These are phyloP conservation scores for Schizothecium vesticola DNA, from an alignment of 495 filamentous ascomycete species.

Conservation along the genomic window DNA sequence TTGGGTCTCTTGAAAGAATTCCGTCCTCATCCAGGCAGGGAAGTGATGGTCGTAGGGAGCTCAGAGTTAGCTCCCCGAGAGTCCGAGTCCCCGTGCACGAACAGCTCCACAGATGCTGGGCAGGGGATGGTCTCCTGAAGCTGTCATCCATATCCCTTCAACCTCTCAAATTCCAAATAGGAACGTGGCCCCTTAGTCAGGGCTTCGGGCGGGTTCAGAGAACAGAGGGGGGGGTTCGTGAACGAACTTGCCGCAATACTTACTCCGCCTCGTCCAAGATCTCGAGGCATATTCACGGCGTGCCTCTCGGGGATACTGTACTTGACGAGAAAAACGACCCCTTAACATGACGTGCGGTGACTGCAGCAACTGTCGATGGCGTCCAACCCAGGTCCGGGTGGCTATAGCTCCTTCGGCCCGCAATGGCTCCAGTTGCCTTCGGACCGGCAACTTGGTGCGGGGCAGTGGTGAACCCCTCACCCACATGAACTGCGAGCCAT, in stretches of 20 bases:
- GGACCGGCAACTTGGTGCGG: not conserved
- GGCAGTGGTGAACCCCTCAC: not conserved
- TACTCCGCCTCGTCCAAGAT: no score
- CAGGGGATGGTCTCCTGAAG: slow-evolving; percentile 1
- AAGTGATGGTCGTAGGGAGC: no score
- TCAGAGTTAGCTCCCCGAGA: not conserved
- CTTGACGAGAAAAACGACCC: not conserved
- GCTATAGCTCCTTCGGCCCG: not conserved
- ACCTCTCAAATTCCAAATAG: not conserved
- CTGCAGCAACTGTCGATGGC: not conserved
- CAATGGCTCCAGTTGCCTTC: not conserved
- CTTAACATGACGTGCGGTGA: not conserved
- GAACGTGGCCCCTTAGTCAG: not conserved
- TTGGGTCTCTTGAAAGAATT: not conserved
- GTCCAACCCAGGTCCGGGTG: not conserved
- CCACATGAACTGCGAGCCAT: not conserved
- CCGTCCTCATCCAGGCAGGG: not conserved
- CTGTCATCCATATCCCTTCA: not conserved
- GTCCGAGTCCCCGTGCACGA: not conserved
- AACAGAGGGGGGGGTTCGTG: not conserved
- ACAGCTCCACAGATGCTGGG: not conserved
- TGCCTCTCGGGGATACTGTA: not conserved
- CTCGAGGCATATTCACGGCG: not conserved
- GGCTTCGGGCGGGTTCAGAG: not conserved
- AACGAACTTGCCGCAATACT: not conserved